Base-by-base conservation (phyloP, 2,329 filamentous ascomycete species). In the Sarocladium brachiariae region DNA sequence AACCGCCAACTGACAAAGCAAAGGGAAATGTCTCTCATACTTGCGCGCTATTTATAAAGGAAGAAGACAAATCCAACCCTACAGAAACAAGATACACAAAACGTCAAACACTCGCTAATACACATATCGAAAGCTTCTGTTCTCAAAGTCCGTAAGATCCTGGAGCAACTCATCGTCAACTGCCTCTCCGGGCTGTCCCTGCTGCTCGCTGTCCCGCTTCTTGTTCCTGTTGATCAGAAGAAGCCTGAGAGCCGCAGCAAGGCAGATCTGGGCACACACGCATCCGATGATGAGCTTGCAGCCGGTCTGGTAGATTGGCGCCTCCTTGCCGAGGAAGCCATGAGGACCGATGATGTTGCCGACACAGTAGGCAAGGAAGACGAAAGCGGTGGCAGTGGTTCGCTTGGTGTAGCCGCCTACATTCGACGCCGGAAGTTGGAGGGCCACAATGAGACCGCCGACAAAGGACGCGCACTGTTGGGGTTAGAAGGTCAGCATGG, bases 281-380 rank as follows among this genome's bases (percentile, higher is more conserved):
- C 74, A 76, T 10, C 65, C 68, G 4, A 79, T 57, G 14, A 75
- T 72, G 4, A 75, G 57, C 49, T 70, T 75, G 52, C 72, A 76
- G 3, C 75, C 76, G 0, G 74, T 78, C 46, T 65, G 60, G 39
- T 78, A 79, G 2, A 67, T 60, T 0, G 71, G 71, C 2, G 69
- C 63, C 55, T 75, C 71, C 0, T 57, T 50, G 3, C 61, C 61
- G 16, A 72, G 53, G 55, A 73, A 73, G 0, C 70, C 69, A 50
- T 73, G 70, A 1, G 72, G 72, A 2, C 71, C 71, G 45, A 72
- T 67, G 46, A 73, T 64, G 47, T 73, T 73, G 8, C 71, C 71
- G 2, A 64, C 57, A 34, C 68, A 72, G 52, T 70, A 70, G 2
- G 67, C 70, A 2, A 70, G 50, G 54, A 73, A 73, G 7, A 72